phyloP scores from a whole-genome alignment of 2,329 filamentous ascomycete genomes.

The Colletotrichum sp. region DNA sequence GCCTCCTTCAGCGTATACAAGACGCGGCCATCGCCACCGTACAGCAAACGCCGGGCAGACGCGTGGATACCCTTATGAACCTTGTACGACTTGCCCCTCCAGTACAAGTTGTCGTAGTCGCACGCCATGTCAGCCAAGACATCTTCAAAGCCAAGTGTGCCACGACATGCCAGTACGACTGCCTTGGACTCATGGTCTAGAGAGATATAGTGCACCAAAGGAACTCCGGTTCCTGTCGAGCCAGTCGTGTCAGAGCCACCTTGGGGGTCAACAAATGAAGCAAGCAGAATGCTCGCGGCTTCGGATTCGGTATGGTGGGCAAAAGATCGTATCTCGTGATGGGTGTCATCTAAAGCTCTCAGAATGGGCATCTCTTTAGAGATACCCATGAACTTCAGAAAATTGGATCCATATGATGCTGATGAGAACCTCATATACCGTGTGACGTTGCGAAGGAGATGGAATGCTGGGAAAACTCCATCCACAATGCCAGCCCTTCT shows the following conservation, averaged over 20 bases:
- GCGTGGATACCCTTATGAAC: slow-evolving; percentile 79
- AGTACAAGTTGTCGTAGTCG: slow-evolving; percentile 70
- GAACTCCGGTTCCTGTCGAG: slow-evolving; percentile 69
- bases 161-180: slow-evolving; percentile 74
- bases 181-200: slow-evolving; percentile 75
- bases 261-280: slow-evolving; percentile 73
- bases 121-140: slow-evolving; percentile 77
- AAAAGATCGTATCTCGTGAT: slow-evolving; percentile 68
- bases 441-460: slow-evolving; percentile 66
- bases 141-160: slow-evolving; percentile 76
- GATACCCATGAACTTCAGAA: slow-evolving; percentile 68
- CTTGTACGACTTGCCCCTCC: slow-evolving; percentile 69
- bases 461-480: slow-evolving; percentile 63
- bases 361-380: slow-evolving; percentile 52
- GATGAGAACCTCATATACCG: slow-evolving; percentile 72
- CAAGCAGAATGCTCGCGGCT: slow-evolving; percentile 65
- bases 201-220: slow-evolving; percentile 75
- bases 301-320: slow-evolving; percentile 66
- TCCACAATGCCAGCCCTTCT: slow-evolving; percentile 58
- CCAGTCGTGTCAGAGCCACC: slow-evolving; percentile 71
- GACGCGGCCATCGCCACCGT: slow-evolving; percentile 70
- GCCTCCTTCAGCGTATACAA: slow-evolving; percentile 70
- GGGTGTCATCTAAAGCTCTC: slow-evolving; percentile 49
- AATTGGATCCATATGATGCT: slow-evolving; percentile 68
- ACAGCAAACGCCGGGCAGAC: slow-evolving; percentile 70